A percentile compares a stretch with the other conserved stretches of the same genome.
Conservation (phyloP, 148 eudicot species). For the Chenopodium quinoa region DNA sequence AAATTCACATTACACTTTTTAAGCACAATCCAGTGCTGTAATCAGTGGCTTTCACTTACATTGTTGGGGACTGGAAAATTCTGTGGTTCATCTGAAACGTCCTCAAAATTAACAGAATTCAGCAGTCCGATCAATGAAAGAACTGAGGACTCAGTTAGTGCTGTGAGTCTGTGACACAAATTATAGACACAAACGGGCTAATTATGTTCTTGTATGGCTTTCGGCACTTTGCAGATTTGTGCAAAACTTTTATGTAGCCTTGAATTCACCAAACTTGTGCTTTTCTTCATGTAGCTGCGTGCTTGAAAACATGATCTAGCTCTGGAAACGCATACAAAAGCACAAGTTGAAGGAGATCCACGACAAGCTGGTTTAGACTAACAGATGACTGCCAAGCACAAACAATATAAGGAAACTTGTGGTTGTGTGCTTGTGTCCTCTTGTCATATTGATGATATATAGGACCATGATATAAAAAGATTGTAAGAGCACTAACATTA, state of each 20-base stretch:
- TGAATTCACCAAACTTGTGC: constrained; percentile 66
- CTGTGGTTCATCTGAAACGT: neutral
- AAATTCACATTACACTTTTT: constrained; percentile 13
- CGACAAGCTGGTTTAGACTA: constrained; percentile 70
- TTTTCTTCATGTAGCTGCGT: constrained; percentile 60
- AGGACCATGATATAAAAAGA: neutral
- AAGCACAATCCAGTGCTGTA: neutral
- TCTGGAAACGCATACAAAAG: constrained; percentile 84
- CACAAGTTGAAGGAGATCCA: constrained; percentile 76
- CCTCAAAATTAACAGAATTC: constrained; percentile 24
- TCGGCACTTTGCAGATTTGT: neutral
- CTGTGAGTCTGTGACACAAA: neutral
- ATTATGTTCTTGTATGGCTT: neutral
- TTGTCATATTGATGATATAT: neutral
- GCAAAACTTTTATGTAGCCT: constrained; percentile 21
- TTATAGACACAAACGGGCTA: neutral
- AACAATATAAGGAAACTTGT: constrained; percentile 14
- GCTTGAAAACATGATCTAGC: constrained; percentile 57
- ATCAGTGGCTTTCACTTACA: neutral
- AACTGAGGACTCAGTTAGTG: neutral
- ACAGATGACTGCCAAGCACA: constrained; percentile 72
- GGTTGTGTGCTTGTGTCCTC: neutral
- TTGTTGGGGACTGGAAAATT: neutral
- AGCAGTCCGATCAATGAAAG: constrained; percentile 9
- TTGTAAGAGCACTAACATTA: neutral